A percentile compares a stretch with the other conserved stretches of the same genome.
These are phyloP conservation scores for Theileria orientalis DNA, from an alignment of 169 alveolate species.

Conservation along the genomic window DNA sequence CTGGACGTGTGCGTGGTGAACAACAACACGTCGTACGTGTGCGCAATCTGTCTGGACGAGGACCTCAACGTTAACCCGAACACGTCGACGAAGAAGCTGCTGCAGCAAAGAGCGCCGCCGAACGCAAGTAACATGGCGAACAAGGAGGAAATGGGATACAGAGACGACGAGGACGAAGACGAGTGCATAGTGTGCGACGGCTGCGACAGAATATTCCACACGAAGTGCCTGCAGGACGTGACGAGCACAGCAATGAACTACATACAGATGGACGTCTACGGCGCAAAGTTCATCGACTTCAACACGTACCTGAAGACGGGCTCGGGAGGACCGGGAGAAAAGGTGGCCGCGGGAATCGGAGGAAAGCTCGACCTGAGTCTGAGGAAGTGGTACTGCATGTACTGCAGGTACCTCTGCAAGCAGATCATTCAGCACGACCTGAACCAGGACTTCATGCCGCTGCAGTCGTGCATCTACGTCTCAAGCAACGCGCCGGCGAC, in stretches of 20 bases:
- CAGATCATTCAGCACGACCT: constrained; percentile 46
- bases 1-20: background rate
- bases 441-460: constrained; percentile 59
- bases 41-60: constrained; percentile 16
- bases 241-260: constrained; percentile 27
- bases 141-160: background rate
- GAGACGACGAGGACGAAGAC: constrained; percentile 15
- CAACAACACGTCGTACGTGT: constrained; percentile 1
- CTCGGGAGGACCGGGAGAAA: too few species aligned
- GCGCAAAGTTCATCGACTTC: background rate
- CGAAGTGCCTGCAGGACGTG: constrained; percentile 49
- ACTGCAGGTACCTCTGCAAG: constrained; percentile 55
- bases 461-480: background rate
- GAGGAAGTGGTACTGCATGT: constrained; percentile 52
- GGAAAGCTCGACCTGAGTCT: background rate
- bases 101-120: background rate
- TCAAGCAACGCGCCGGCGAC: background rate
- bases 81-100: background rate
- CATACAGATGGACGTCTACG: background rate
- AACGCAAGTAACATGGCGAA: background rate
- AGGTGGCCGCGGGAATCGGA: background rate
- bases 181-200: constrained; percentile 75
- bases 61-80: background rate
- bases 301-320: background rate
- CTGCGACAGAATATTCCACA: constrained; percentile 76